Evolutionary conservation across 139 green algal genomes (phyloP), one percentile per base, ranked within the genome.

Genomic region (Haematococcus sp.): DNA sequence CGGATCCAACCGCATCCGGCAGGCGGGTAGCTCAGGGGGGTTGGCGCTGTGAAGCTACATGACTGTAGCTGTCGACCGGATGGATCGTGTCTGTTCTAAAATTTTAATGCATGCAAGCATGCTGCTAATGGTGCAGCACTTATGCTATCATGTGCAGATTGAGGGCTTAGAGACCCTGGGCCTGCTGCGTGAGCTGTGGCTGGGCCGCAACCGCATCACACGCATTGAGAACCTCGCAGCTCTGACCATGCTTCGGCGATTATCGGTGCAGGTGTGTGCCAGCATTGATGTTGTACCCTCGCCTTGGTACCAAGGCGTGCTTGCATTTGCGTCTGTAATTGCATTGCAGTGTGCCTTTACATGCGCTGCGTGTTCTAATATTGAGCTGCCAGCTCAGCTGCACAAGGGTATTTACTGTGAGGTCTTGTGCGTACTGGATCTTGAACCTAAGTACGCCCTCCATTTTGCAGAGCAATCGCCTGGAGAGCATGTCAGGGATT

Each of bases 171-270:
- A 87, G 27, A 58, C 40, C 1, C 73, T 93, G 60, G 19, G 27
- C 0, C 25, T 20, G 1, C 87, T 98, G 60, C 61, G 80, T 31
- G 85, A 97, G 88, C 84, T 98, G 49, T 98, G 94, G 94, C 80
- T 98, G 33, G 94, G 94, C 11, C 83, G 89, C 54, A 98, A 98
- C 83, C 85, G 95, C 27, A 95, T 98, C 15, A 34, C 56, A 0
- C 71, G 83, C 32, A 79, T 96, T 4, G 31, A 81, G 60, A 75
- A 76, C 44, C 56, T 97, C 34, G 43, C 23, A 1, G 69, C 80
- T 59, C 63, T 93, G 64, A 81, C 67, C 1, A 40, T 64, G 0
- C 59, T 94, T 34, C 34, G 65, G 23, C 61, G 88, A 60, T 76
- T 93, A 5, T 88, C 86, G 11, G 66, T 90, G 25, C 65, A 76